Evolutionary conservation across 352 stramenopile species (phyloP).

Genomic region (Pythium brassicae): DNA sequence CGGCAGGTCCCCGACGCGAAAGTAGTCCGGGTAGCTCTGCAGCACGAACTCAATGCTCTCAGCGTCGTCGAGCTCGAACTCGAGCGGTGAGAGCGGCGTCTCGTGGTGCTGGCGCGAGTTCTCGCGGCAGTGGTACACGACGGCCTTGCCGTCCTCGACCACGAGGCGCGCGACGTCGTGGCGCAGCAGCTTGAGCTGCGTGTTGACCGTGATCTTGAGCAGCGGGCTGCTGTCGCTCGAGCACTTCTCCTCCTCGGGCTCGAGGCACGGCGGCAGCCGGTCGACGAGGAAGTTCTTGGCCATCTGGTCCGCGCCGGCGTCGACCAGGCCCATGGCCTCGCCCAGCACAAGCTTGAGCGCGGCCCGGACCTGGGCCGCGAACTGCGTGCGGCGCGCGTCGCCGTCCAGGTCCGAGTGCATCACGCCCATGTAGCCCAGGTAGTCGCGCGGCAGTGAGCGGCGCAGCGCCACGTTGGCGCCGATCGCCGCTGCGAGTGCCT

Average conservation of each 20-base stretch:
- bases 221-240: slow-evolving; percentile 68
- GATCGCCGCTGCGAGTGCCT: slow-evolving; percentile 57
- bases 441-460: slow-evolving; percentile 79
- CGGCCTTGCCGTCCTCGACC: slow-evolving; percentile 70
- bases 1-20: slow-evolving; percentile 71
- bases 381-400: slow-evolving; percentile 39
- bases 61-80: slow-evolving; percentile 78
- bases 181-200: slow-evolving; percentile 65
- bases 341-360: slow-evolving; percentile 56
- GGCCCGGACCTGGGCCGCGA: slow-evolving; percentile 48
- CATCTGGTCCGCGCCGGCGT: slow-evolving; percentile 79
- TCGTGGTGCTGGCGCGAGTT: slow-evolving; percentile 78
- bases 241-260: slow-evolving; percentile 78
- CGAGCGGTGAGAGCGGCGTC: slow-evolving; percentile 57
- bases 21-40: slow-evolving; percentile 69
- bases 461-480: slow-evolving; percentile 55
- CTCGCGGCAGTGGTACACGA: slow-evolving; percentile 78
- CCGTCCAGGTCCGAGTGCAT: slow-evolving; percentile 72
- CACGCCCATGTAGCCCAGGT: slow-evolving; percentile 86
- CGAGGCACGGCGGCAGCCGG: slow-evolving; percentile 62
- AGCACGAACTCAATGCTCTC: slow-evolving; percentile 80
- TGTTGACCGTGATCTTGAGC: slow-evolving; percentile 81
- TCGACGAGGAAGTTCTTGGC: slow-evolving; percentile 78
- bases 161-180: slow-evolving; percentile 67
- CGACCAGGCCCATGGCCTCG: slow-evolving; percentile 67